Base-by-base conservation (phyloP, 257 asterid species). In the Nicotiana attenuata region DNA sequence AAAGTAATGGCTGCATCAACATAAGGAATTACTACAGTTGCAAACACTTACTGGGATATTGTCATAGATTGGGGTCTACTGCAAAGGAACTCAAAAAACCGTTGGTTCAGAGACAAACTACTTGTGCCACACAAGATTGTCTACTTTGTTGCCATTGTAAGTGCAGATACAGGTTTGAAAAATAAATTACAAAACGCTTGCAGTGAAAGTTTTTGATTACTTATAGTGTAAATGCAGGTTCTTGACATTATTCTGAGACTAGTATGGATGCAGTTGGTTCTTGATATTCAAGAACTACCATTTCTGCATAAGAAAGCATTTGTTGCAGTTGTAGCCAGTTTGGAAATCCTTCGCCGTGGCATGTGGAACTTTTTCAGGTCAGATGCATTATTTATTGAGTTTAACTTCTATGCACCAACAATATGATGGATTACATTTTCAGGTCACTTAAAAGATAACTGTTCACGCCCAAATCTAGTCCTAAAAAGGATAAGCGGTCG, bases 361-460 rank as follows among this genome's bases (percentile, higher is more conserved):
- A 89, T 93, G 5, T 95, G 99, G 97, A 93, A 95, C 82, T 95
- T 93, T 85, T 95, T 93, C 92, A 95, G 99, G 98, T 94, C 29
- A 3, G 77, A 14, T 13, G 8, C 60, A 24, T 73, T 22, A 47
- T 4, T 20, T 29, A 65, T 65, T 5, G 1, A 2, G 31, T 17
- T 64, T 28, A 5, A 64, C 41, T 64, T 64, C 7, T 26, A 28
- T 64, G 26, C 35, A 63, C 68, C n/a, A 29, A 29, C 29, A 28
- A 28, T 28, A 28, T 2, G 29, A 28, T 28, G 29, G 29, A 28
- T 28, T 28, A 28, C 29, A 28, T 28, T 28, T 28, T 28, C 29
- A 28, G 29, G 2, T 28, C 29, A 28, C 29, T 3, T 28, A 28
- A 28, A 28, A 28, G 29, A 28, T 28, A 65, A 26, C n/a, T n/a